Evolutionary conservation across 1,284 basidiomycete species (phyloP).

Genomic region (Pseudozyma pruni): DNA sequence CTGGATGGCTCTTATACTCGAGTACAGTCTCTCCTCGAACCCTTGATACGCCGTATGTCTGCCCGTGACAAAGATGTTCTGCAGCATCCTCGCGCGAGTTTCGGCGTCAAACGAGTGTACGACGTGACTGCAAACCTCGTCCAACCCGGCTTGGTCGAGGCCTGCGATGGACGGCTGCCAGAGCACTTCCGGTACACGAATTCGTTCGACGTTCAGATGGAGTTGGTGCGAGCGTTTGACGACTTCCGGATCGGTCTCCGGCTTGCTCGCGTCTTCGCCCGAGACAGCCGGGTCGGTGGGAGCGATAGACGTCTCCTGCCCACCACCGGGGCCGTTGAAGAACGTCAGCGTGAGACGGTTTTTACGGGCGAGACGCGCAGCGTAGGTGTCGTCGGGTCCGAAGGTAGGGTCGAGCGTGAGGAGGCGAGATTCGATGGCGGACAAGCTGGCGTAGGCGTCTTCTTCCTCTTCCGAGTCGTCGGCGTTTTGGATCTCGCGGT

Average conservation of each 20-base stretch:
- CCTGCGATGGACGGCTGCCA: slow-evolving; percentile 94
- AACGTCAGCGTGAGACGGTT: slow-evolving; percentile 88
- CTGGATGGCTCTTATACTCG: slow-evolving; percentile 61
- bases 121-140: slow-evolving; percentile 87
- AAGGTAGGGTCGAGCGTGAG: slow-evolving; percentile 86
- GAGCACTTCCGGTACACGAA: slow-evolving; percentile 90
- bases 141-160: slow-evolving; percentile 90
- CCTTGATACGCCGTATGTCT: slow-evolving; percentile 80
- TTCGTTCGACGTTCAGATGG: slow-evolving; percentile 92
- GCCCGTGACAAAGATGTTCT: slow-evolving; percentile 94
- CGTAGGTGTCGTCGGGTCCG: slow-evolving; percentile 82
- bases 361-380: slow-evolving; percentile 78
- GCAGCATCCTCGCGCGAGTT: slow-evolving; percentile 73
- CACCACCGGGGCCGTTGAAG: slow-evolving; percentile 70
- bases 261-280: slow-evolving; percentile 64
- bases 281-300: slow-evolving; percentile 3
- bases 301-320: slow-evolving; percentile 26
- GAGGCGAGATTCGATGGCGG: slow-evolving; percentile 82
- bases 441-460: slow-evolving; percentile 82
- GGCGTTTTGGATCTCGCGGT: slow-evolving; percentile 90
- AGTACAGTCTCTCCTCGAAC: slow-evolving; percentile 78
- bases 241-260: slow-evolving; percentile 65
- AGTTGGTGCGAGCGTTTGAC: slow-evolving; percentile 78
- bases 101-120: slow-evolving; percentile 81
- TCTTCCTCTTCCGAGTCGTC: slow-evolving; percentile 95